phyloP scores from a whole-genome alignment of 2,329 filamentous ascomycete genomes.

The Penicillium sp. region DNA sequence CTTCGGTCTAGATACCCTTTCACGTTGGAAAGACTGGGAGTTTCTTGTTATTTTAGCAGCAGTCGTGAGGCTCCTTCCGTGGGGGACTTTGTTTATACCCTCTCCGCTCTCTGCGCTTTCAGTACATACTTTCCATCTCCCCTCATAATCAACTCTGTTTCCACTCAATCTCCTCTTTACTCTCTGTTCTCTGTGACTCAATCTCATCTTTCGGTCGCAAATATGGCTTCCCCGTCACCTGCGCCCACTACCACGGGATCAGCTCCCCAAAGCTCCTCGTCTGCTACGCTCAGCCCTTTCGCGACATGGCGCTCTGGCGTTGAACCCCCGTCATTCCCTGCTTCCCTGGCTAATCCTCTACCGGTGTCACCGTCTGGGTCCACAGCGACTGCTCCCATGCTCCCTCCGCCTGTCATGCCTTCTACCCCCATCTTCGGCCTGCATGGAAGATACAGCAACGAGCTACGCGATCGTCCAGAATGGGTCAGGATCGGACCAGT shows the following conservation, averaged over 20 bases:
- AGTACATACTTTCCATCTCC: neutral
- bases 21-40: conserved; percentile 6
- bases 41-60: neutral
- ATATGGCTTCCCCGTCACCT: neutral
- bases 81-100: neutral
- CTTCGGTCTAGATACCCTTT: conserved; percentile 19
- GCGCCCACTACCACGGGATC: no score
- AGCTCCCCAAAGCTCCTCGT: neutral
- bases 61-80: neutral
- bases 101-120: conserved; percentile 1
- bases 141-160: conserved; percentile 1
- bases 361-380: no score
- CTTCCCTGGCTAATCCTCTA: no score
- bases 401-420: neutral
- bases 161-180: neutral
- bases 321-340: neutral
- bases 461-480: neutral
- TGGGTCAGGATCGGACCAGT: neutral
- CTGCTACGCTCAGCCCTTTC: no score
- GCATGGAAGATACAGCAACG: neutral
- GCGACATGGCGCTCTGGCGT: no score
- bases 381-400: neutral
- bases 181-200: no score
- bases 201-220: neutral
- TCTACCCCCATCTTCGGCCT: neutral